phyloP scores from a whole-genome alignment of 140 eudicot species.

The Erigeron philadelphicus region DNA sequence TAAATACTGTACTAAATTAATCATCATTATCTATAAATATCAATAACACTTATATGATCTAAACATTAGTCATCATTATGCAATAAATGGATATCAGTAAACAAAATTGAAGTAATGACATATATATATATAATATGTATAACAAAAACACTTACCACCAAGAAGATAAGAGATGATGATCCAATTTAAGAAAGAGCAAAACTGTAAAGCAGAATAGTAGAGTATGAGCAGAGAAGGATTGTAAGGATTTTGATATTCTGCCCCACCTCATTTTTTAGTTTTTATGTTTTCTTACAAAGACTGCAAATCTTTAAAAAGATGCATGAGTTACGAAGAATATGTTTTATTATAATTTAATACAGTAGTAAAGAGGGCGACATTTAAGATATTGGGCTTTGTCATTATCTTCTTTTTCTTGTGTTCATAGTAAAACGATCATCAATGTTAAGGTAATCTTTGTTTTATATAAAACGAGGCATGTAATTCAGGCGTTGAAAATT shows the following conservation, averaged over 20 bases:
- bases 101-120: neutral
- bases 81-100: neutral
- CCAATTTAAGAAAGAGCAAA: slow-evolving; percentile 43
- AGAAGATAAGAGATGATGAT: slow-evolving; percentile 27
- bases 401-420: no score
- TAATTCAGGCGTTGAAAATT: no score
- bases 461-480: no score
- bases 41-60: no score
- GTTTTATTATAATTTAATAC: no score
- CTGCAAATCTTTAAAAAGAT: neutral
- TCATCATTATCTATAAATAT: no score
- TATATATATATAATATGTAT: neutral
- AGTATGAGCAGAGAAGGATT: slow-evolving; percentile 36
- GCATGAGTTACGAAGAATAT: neutral
- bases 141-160: slow-evolving; percentile 29
- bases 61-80: neutral
- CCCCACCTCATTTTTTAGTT: slow-evolving; percentile 36
- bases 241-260: slow-evolving; percentile 37
- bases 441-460: no score
- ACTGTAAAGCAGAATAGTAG: slow-evolving; percentile 45
- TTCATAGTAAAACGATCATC: no score
- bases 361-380: no score
- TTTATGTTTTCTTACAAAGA: neutral
- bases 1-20: no score
- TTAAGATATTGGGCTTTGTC: no score